Evolutionary conservation across 2,329 filamentous ascomycete species (phyloP).

Genomic region (Mariannaea elegans): DNA sequence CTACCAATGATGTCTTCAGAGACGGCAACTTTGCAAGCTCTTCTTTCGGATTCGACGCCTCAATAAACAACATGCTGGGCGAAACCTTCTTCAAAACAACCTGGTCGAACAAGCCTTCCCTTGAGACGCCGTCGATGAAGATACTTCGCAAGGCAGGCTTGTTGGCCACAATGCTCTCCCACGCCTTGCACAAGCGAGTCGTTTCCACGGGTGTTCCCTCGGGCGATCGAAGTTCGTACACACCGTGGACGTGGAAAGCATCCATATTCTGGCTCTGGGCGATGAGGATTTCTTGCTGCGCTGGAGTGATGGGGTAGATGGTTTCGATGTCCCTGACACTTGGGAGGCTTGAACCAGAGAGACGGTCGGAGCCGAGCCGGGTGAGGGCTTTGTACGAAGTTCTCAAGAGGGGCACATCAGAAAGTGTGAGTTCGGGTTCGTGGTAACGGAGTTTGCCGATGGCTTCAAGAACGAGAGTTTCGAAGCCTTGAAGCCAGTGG

Average conservation of each 20-base stretch:
- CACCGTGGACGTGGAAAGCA: slow-evolving; percentile 54
- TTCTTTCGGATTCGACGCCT: slow-evolving; percentile 50
- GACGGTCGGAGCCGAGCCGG: slow-evolving; percentile 53
- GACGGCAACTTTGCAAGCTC: slow-evolving; percentile 53
- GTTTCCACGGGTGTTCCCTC: slow-evolving; percentile 52
- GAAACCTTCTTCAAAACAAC: slow-evolving; percentile 58
- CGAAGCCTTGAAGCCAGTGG: slow-evolving; percentile 58
- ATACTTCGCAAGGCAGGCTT: slow-evolving; percentile 59
- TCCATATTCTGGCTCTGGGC: slow-evolving; percentile 53
- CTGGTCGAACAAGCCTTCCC: slow-evolving; percentile 59
- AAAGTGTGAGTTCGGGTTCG: slow-evolving; percentile 58
- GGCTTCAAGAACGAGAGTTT: slow-evolving; percentile 55
- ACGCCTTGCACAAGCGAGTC: slow-evolving; percentile 57
- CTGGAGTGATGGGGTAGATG: slow-evolving; percentile 57
- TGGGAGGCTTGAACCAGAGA: slow-evolving; percentile 51
- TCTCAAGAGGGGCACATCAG: slow-evolving; percentile 59
- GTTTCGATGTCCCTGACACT: slow-evolving; percentile 58
- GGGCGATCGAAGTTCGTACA: slow-evolving; percentile 56
- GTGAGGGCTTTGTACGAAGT: slow-evolving; percentile 57
- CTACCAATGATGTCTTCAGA: slow-evolving; percentile 46
- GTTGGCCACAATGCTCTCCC: slow-evolving; percentile 57
- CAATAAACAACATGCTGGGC: slow-evolving; percentile 63
- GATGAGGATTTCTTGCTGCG: slow-evolving; percentile 60
- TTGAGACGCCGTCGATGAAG: slow-evolving; percentile 60
- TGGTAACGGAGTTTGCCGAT: slow-evolving; percentile 52